Conservation (phyloP, 2,329 filamentous ascomycete genomes). For the Hypoxylon sp. region DNA sequence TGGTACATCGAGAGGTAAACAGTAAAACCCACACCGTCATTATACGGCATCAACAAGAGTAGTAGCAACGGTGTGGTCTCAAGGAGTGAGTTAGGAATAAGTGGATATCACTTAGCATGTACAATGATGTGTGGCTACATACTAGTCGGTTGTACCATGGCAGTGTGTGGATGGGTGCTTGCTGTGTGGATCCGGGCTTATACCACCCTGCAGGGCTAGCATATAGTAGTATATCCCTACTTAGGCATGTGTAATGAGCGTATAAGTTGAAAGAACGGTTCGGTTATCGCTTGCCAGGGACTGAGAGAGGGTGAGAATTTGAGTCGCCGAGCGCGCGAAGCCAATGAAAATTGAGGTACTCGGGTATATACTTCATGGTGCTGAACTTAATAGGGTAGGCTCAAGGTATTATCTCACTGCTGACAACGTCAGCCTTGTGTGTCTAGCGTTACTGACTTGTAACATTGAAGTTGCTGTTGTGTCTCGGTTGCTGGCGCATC, state of each 20-base stretch:
- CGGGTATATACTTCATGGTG: conserved; percentile 11
- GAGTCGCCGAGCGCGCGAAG: conserved; percentile 41
- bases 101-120: conserved; percentile 36
- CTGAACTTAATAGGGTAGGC: conserved; percentile 12
- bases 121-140: conserved; percentile 44
- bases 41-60: conserved; percentile 25
- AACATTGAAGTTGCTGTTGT: conserved; percentile 20
- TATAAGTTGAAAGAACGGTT: conserved; percentile 21
- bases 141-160: conserved; percentile 24
- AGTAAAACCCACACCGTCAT: conserved; percentile 36
- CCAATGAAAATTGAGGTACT: conserved; percentile 37
- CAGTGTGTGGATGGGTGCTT: conserved; percentile 31
- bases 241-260: conserved; percentile 29
- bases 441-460: conserved; percentile 28
- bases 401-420: conserved; percentile 15
- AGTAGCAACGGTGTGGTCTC: conserved; percentile 12
- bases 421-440: conserved; percentile 41
- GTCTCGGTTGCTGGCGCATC: conserved; percentile 25
- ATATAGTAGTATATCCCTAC: conserved; percentile 33
- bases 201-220: conserved; percentile 33
- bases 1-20: conserved; percentile 33
- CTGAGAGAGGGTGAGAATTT: conserved; percentile 25
- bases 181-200: conserved; percentile 41
- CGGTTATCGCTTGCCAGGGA: conserved; percentile 35
- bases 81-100: conserved; percentile 36